These are phyloP conservation scores for Miscanthus sacchariflorus DNA, from an alignment of 202 grass and related monocot species.

Conservation along the genomic window DNA sequence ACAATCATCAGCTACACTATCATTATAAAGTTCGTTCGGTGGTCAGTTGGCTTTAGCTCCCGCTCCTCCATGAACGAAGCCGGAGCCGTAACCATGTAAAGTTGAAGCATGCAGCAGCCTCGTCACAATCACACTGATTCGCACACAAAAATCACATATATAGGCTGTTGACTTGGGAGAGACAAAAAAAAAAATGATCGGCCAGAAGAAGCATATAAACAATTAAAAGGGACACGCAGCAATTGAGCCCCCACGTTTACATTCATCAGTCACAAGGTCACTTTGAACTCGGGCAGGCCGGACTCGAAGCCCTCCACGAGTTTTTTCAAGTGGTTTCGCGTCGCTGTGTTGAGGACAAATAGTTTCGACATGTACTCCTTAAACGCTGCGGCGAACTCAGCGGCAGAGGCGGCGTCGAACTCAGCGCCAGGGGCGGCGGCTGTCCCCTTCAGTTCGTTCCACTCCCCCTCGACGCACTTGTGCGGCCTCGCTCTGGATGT, in stretches of 20 bases:
- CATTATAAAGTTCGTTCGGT: too few relatives aligned
- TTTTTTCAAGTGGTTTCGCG: neutral
- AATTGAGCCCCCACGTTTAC: neutral
- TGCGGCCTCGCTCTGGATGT: conserved; percentile 32
- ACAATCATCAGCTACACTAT: too few relatives aligned
- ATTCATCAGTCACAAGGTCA: neutral
- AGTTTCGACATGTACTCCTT: neutral
- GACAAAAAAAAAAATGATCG: too few relatives aligned
- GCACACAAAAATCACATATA: too few relatives aligned
- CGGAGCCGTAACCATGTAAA: too few relatives aligned
- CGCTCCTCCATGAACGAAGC: too few relatives aligned
- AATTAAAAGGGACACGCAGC: neutral
- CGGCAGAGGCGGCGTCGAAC: neutral
- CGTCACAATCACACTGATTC: too few relatives aligned
- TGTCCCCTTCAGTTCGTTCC: neutral
- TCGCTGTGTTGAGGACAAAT: neutral
- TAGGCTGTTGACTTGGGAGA: too few relatives aligned
- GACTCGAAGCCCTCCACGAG: conserved; percentile 21
- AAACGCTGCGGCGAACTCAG: neutral
- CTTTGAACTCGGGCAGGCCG: conserved; percentile 11
- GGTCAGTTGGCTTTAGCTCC: too few relatives aligned
- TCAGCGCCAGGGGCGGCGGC: neutral
- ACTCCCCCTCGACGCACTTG: neutral
- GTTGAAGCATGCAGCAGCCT: too few relatives aligned
- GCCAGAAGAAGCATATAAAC: too few relatives aligned